These are phyloP conservation scores for Hordeum vulgare DNA, from an alignment of 176 grass and related monocot genomes.

Conservation along the genomic window MorexV3_pseudomolecules_assembly NC_058519.1:55043453-55043952, in stretches of 20 bases:
- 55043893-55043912: constrained; percentile 92
- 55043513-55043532: not conserved
- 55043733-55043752: constrained; percentile 12
- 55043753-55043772: not conserved
- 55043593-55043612: not conserved
- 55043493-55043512: too few relatives aligned
- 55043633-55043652: constrained; percentile 10
- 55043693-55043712: constrained; percentile 83
- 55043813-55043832: not conserved
- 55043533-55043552: not conserved
- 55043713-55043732: constrained; percentile 64
- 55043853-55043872: constrained; percentile 71
- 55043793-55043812: not conserved
- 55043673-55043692: constrained; percentile 92
- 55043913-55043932: constrained; percentile 98
- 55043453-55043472: too few relatives aligned
- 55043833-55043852: constrained; percentile 13
- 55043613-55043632: not conserved
- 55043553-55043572: not conserved
- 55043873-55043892: constrained; percentile 98
- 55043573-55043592: constrained; percentile 1
- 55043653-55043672: constrained; percentile 84
- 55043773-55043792: not conserved
- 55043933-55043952: constrained; percentile 95
- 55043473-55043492: too few relatives aligned